Evolutionary conservation across 768 basidiomycete species (phyloP).

Genomic region (Dioszegia crocea): DNA sequence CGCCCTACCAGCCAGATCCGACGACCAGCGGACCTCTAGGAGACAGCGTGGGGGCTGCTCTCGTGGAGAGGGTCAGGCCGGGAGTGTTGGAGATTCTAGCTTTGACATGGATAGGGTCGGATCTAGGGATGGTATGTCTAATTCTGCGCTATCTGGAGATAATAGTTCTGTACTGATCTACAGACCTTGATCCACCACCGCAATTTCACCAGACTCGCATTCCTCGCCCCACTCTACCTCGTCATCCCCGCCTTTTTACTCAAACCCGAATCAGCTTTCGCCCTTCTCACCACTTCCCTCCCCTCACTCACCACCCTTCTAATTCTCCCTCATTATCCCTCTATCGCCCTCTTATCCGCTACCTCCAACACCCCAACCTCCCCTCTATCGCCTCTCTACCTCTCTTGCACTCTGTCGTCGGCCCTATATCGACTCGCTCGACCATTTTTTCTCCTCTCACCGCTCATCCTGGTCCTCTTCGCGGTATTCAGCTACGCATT

Average conservation of each 20-base stretch:
- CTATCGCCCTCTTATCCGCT: constrained; percentile 12
- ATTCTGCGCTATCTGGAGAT: constrained; percentile 6
- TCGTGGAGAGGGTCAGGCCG: background rate
- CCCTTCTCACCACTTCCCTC: constrained; percentile 22
- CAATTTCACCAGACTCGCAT: background rate
- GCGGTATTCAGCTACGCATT: constrained; percentile 24
- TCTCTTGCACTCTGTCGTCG: constrained; percentile 15
- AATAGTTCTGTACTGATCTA: no score
- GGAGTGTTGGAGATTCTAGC: background rate
- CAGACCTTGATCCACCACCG: background rate
- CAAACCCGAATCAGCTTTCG: constrained; percentile 1
- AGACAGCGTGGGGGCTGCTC: no score
- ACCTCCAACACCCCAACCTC: no score
- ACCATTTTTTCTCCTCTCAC: constrained; percentile 20
- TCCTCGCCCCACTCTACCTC: constrained; percentile 15
- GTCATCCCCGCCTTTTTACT: constrained; percentile 1
- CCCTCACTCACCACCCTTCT: constrained; percentile 25
- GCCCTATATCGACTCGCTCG: constrained; percentile 7
- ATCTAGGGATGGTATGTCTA: background rate
- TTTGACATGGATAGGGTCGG: constrained; percentile 17
- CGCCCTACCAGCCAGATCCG: constrained; percentile 9
- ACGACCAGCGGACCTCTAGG: no score
- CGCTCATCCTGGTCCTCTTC: constrained; percentile 21
- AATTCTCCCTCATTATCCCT: constrained; percentile 21
- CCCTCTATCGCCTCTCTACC: constrained; percentile 10